Base-by-base conservation (phyloP, 495 filamentous ascomycete genomes). In the Bombardia bombarda region DNA sequence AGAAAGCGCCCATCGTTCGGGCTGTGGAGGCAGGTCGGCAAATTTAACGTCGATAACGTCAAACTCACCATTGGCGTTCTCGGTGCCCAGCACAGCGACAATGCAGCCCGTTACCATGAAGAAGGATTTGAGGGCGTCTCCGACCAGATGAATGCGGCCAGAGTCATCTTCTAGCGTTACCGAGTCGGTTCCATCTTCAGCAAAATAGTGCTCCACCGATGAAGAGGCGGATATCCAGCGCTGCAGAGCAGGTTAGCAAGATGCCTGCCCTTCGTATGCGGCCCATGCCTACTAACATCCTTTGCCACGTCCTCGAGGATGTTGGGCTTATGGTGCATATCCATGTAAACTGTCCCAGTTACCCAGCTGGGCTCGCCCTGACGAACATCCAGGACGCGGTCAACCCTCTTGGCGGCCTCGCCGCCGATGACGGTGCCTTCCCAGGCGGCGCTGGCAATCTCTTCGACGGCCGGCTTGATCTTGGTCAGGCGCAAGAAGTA, bases 321-420 rank as follows among this genome's bases (percentile, higher is more conserved):
- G 55, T 95, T 96, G 0, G 93, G 93, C 61, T 99, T 99, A 53
- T 96, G 59, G 13, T 86, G 82, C 87, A 97, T 87, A 46, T 96
- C 90, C 83, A 96, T 93, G 48, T 92, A 99, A 22, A 95, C 78
- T 0, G 93, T 99, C 7, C 93, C 93, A 0, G 78, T 72, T 35
- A 99, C 84, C 90, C 90, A 99, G 63, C 93, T 96, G 20, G 97
- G 67, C 63, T 96, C 81, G 40, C 92, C 92, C 61, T 96, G 93
- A 53, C 92, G 78, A 12, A 99, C 93, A 69, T 96, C 90, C 8
- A 99, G 73, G 26, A 96, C 93, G 49, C 90, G 69, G 16, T 96
- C 84, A 4, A 89, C 87, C 40, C 72, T 76, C 39, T 68, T 72
- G 10, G 86, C 87, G 42, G 61, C 70, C 59, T 96, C 90, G 26